These are phyloP conservation scores for Mortierella sp. DNA, from an alignment of 371 early-diverging fungal species.

Conservation along the genomic window DNA sequence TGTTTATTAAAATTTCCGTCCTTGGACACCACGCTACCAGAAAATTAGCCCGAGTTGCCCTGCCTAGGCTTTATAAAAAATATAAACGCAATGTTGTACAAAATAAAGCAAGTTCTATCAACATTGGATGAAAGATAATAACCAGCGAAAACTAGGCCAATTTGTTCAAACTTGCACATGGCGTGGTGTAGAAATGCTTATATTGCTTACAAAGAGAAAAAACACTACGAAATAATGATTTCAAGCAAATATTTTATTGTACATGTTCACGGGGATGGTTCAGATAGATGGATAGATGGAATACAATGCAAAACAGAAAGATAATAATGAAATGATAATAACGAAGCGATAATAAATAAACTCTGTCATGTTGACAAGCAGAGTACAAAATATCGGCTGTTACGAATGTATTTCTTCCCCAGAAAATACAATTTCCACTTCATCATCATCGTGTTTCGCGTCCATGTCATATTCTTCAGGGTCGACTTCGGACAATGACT, in stretches of 20 bases:
- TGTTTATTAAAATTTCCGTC: neutral
- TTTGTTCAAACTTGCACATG: too few species aligned
- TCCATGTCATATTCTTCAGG: conserved; percentile 12
- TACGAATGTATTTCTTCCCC: neutral
- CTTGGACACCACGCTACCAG: neutral
- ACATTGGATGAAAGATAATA: too few species aligned
- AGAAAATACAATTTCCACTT: conserved; percentile 4
- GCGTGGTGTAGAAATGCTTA: too few species aligned
- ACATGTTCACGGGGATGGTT: neutral
- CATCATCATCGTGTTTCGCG: conserved; percentile 20
- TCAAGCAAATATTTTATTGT: neutral
- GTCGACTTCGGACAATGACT: conserved; percentile 14
- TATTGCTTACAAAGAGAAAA: neutral
- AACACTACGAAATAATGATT: too few species aligned
- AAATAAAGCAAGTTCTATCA: too few species aligned
- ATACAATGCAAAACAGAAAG: too few species aligned
- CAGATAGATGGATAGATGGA: neutral
- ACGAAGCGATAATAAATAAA: too few species aligned
- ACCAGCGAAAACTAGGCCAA: too few species aligned
- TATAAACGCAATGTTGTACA: too few species aligned
- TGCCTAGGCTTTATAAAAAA: neutral
- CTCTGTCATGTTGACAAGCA: too few species aligned
- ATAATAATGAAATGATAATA: too few species aligned
- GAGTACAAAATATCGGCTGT: too few species aligned
- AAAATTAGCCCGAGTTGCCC: neutral